Conservation (phyloP, 2,329 filamentous ascomycete genomes). For the Paraphaeosphaeria minitans region DNA sequence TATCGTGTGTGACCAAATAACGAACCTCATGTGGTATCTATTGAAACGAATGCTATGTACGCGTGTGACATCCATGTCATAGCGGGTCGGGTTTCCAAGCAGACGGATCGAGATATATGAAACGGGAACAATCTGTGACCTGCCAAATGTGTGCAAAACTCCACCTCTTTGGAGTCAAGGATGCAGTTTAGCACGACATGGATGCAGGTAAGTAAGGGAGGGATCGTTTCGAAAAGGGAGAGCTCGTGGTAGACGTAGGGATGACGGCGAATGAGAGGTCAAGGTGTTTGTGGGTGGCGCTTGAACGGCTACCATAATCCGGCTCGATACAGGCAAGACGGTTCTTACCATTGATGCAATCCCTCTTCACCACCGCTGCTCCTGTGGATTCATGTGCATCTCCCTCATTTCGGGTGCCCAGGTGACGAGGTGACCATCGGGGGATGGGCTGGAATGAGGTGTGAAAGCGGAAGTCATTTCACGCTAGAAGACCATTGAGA, state of each 20-base stretch:
- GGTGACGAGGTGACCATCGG: not conserved
- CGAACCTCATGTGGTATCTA: not conserved
- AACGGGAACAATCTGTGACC: not conserved
- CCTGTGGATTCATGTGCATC: not conserved
- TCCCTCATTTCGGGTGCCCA: not conserved
- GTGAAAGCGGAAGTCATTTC: too few species aligned
- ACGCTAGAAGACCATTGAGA: too few species aligned
- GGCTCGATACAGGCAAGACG: too few species aligned
- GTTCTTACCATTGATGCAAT: too few species aligned
- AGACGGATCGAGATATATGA: not conserved
- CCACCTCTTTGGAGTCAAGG: not conserved
- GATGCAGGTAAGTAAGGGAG: not conserved
- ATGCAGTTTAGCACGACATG: not conserved
- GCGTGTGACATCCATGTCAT: not conserved
- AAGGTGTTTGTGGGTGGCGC: not conserved
- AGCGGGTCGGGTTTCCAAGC: not conserved
- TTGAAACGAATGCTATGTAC: not conserved
- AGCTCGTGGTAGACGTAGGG: too few species aligned
- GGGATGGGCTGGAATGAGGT: too few species aligned
- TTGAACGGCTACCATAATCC: not conserved
- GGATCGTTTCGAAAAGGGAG: too few species aligned
- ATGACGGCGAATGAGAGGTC: too few species aligned
- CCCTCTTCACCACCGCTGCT: too few species aligned
- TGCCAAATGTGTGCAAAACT: not conserved
- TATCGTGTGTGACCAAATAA: not conserved